Base-by-base conservation (phyloP, 2,329 filamentous ascomycete genomes). In the Emmonsiellopsis sp. region DNA sequence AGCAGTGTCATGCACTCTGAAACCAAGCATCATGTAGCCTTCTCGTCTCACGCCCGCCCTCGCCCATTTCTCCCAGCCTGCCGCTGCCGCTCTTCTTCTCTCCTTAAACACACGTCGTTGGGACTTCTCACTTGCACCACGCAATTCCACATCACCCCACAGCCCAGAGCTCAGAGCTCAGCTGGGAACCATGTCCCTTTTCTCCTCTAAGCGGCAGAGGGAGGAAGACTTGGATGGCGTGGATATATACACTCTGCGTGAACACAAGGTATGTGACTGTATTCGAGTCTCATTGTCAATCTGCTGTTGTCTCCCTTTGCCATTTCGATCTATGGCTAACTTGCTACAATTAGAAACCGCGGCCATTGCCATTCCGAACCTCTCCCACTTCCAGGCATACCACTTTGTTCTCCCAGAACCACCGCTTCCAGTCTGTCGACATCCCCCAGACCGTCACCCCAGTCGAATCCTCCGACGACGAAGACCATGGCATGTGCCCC, bases 201-300 rank as follows among this genome's bases (percentile, higher is more conserved):
- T 57, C 44, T 51, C 60, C 15, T 48, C 53, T 34, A 67, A 67
- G 53, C 64, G 65, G 40, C 62, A 49, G 40, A 61, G 65, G 52
- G 64, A 64, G 9, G 40, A 86, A 68, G 56, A 72, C 68, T 64
- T 82, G 79, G 51, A 53, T 7, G 34, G 9, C 10, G 10, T 10
- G 20, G 41, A 52, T 5, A 7, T 44, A 13, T 9, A 37, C 16
- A 20, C 31, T 30, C 30, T 51, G 30, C 61, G 54, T 50, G 63
- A 59, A 43, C 60, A 50, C 16, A 67, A 67, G 64, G 65, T 67
- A 54, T 7, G 56, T 59, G 15, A 26, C 43, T 44, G n/a, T 35
- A 15, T 37, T 37, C 40, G 2, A 40, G 5, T 16, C 15, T 42
- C 30, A 20, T 16, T 16, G 3, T 51, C 31, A 43, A 38, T 44